A percentile compares a stretch with the other conserved stretches of the same genome.
Conservation (phyloP, 2,329 filamentous ascomycete species). For the Furcasterigmium sp. region DNA sequence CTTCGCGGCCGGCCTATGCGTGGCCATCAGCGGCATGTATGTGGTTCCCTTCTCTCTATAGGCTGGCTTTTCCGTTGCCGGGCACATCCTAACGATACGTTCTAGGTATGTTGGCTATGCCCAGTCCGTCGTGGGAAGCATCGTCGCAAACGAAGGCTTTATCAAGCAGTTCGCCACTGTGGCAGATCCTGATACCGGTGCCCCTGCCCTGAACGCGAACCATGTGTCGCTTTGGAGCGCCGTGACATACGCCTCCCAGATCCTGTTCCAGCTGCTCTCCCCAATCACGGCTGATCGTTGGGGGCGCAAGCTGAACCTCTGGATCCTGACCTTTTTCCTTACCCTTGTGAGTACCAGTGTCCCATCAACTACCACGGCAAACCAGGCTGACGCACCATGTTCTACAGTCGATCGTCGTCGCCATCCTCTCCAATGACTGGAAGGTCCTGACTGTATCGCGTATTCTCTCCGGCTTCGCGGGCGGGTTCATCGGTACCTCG, state of each 20-base stretch:
- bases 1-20: background rate
- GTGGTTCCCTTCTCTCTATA: background rate
- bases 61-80: too few relatives aligned
- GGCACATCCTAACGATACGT: too few relatives aligned
- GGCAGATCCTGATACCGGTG: background rate
- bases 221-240: background rate
- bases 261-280: background rate
- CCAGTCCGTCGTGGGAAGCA: conserved; percentile 1
- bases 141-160: conserved; percentile 4
- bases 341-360: background rate
- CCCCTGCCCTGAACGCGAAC: background rate
- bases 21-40: background rate
- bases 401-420: background rate
- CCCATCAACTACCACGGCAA: background rate
- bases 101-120: conserved; percentile 2
- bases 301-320: background rate
- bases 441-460: background rate
- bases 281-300: background rate
- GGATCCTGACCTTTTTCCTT: background rate
- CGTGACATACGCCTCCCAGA: background rate
- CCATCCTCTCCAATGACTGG: background rate
- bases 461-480: background rate
- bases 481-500: background rate
- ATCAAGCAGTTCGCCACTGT: conserved; percentile 4
- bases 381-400: background rate